Evolutionary conservation across 805 yeast species (phyloP), one percentile per base, ranked within the genome.

Genomic region (Myxozyma kluyveri): DNA sequence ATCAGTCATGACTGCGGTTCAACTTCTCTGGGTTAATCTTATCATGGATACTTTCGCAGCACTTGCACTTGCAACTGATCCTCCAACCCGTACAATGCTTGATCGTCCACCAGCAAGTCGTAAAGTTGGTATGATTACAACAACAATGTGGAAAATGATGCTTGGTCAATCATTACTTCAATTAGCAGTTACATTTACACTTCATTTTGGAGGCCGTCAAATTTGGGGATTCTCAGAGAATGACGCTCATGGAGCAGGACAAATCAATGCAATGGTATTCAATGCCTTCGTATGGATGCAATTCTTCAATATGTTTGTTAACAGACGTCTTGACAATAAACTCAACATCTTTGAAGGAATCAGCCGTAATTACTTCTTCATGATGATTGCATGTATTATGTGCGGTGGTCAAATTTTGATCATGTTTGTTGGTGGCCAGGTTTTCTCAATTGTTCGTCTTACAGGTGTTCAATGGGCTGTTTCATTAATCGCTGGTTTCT

Each of bases 41-140:
- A 93, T 93, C 63, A 93, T 93, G 99, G 99, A 93, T 69, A 93
- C 99, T 0, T 78, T 93, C 57, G 99, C 99, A 2, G 99, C 99
- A 2, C 76, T 93, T 62, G 99, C 99, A 0, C 77, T 93, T 63
- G 99, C 99, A 4, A 93, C 99, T 2, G 99, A 93, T 67, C 90
- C 91, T 62, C 99, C 99, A 0, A 90, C 88, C 62, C 86, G 83
- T 43, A 78, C 83, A 37, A 83, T 88, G 39, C 74, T 93, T 65
- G 80, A 85, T 57, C 76, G 88, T 48, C 82, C 80, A 65, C 99
- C 99, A 1, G 88, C 84, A 38, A 93, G 95, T 31, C 79, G 96
- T 64, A 72, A 74, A 21, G 78, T 81, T 14, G 86, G 95, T 1
- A 75, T 93, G 70, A 91, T 93, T 60, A 76, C 95, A 3, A 82